phyloP scores from a whole-genome alignment of 352 stramenopile species.

The Halophytophthora polymorphica region DNA sequence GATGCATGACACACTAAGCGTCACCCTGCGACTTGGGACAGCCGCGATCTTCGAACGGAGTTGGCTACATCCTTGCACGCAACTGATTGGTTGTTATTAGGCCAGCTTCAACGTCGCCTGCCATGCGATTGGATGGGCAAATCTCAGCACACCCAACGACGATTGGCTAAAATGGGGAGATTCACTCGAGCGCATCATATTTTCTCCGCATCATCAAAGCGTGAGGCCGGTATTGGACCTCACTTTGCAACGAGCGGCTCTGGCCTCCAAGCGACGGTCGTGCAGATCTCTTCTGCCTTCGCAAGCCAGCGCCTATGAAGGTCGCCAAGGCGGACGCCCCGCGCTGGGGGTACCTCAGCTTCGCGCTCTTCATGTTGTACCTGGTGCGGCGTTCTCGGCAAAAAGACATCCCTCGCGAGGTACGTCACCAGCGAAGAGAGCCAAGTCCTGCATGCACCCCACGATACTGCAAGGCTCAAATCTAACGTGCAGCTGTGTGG shows the following conservation, averaged over 20 bases:
- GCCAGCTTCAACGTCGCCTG: too few species aligned
- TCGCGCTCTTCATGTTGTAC: constrained; percentile 36
- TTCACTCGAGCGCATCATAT: background rate
- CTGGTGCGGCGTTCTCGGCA: constrained; percentile 37
- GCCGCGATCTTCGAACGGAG: too few species aligned
- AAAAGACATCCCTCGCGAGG: constrained; percentile 45
- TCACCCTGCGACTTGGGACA: background rate
- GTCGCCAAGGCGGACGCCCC: constrained; percentile 19
- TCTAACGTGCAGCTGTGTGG: background rate
- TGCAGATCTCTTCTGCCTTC: background rate
- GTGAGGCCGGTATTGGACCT: too few species aligned
- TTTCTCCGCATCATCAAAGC: background rate
- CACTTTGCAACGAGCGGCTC: background rate
- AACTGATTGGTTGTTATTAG: too few species aligned
- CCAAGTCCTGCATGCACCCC: too few species aligned
- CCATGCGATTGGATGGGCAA: background rate
- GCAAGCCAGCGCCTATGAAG: constrained; percentile 24
- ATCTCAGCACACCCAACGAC: background rate
- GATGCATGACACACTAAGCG: background rate
- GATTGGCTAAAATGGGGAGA: constrained; percentile 2
- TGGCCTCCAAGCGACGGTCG: too few species aligned
- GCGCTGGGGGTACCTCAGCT: constrained; percentile 40
- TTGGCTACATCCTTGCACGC: too few species aligned
- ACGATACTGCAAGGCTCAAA: background rate
- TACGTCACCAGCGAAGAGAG: constrained; percentile 6